phyloP scores from a whole-genome alignment of 176 grass and related monocot genomes.

The Aegilops umbellulata region DNA sequence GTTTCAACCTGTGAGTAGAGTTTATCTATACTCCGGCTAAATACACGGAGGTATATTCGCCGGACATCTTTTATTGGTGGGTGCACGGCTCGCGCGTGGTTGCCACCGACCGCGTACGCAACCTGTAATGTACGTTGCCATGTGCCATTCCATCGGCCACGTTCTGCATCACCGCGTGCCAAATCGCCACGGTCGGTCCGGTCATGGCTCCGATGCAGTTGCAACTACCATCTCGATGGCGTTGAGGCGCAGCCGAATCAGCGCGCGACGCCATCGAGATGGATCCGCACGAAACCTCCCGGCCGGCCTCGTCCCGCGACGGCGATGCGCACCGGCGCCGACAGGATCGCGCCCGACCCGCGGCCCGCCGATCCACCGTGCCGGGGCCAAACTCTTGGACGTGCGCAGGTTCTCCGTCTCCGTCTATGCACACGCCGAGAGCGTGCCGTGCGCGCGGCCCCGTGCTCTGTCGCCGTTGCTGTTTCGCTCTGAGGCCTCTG shows the following conservation, averaged over 20 bases:
- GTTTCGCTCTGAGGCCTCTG: not conserved
- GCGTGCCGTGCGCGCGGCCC: not conserved
- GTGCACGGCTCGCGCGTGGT: no score
- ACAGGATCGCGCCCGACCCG: not conserved
- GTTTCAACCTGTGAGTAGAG: no score
- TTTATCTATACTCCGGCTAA: no score
- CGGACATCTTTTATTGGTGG: no score
- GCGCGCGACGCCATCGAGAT: not conserved
- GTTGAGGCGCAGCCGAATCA: not conserved
- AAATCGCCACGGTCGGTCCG: not conserved
- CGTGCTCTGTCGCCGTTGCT: not conserved
- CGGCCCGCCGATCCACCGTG: not conserved
- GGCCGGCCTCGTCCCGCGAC: not conserved
- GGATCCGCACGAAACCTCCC: not conserved
- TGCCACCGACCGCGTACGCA: no score
- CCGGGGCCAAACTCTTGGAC: not conserved
- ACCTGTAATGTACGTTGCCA: not conserved
- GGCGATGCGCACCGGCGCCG: constrained; percentile 5
- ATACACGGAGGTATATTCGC: no score
- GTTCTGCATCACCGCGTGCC: not conserved
- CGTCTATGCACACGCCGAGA: not conserved
- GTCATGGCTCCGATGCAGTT: not conserved
- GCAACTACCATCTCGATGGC: constrained; percentile 2
- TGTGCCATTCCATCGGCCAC: not conserved
- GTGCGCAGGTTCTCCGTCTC: not conserved